phyloP scores from a whole-genome alignment of 1,139 yeast species.

The Protomyces arabidopsidicola region DNA sequence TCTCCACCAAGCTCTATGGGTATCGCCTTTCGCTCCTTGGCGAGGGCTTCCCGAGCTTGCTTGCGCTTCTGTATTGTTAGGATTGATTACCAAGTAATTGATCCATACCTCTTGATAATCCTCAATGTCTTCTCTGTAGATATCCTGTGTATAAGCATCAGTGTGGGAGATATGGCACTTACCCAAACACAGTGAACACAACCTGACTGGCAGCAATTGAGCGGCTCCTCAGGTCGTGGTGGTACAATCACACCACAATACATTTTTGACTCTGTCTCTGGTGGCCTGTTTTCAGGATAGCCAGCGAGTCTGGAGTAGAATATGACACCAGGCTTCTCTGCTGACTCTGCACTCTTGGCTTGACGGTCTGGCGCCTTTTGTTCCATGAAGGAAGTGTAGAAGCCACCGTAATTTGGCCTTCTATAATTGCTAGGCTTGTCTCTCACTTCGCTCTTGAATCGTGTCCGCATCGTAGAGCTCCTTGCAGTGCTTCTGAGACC shows the following conservation, averaged over 20 bases:
- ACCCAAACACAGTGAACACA: constrained; percentile 26
- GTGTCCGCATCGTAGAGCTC: too few relatives aligned
- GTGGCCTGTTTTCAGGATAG: constrained; percentile 18
- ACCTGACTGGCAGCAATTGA: constrained; percentile 27
- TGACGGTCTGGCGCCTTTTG: not conserved
- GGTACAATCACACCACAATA: constrained; percentile 20
- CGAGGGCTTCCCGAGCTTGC: constrained; percentile 9
- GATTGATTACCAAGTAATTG: not conserved
- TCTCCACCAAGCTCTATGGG: constrained; percentile 22
- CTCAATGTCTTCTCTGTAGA: constrained; percentile 23
- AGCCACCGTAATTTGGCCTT: constrained; percentile 20
- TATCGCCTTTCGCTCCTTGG: not conserved
- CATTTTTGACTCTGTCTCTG: constrained; percentile 10
- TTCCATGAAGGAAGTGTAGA: constrained; percentile 19
- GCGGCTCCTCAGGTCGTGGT: constrained; percentile 20
- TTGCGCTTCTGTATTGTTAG: constrained; percentile 1
- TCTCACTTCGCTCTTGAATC: not conserved
- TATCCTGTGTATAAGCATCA: not conserved
- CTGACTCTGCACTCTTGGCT: not conserved
- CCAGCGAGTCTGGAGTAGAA: constrained; percentile 24
- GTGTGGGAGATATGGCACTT: not conserved
- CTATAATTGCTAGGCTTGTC: constrained; percentile 6
- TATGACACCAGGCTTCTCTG: constrained; percentile 7
- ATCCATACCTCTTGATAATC: constrained; percentile 3
- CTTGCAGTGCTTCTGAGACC: too few relatives aligned